phyloP scores from a whole-genome alignment of 441 rosid genomes.

The Adansonia gregorii region DNA sequence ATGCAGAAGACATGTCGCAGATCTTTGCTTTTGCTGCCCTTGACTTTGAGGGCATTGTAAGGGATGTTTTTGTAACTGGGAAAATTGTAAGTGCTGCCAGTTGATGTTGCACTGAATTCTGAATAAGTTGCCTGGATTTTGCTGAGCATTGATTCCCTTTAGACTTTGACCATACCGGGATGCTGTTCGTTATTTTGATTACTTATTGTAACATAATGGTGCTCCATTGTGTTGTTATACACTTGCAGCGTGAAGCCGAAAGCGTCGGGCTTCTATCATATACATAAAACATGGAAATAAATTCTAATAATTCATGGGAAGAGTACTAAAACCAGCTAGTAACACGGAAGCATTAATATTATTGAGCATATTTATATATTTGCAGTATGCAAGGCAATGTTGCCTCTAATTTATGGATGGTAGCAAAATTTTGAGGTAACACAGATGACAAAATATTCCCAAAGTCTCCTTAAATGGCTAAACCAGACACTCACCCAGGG shows the following conservation, averaged over 20 bases:
- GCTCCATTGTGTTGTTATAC: neutral
- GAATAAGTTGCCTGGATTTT: constrained; percentile 42
- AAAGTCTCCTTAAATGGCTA: neutral
- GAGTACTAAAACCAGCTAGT: neutral
- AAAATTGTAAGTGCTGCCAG: constrained; percentile 30
- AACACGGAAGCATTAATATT: too few relatives aligned
- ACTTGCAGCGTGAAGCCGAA: neutral
- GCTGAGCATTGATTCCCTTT: constrained; percentile 15
- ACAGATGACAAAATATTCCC: neutral
- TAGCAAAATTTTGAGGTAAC: neutral
- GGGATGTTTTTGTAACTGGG: constrained; percentile 29
- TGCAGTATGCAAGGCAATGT: neutral
- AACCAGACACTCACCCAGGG: neutral
- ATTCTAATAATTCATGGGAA: neutral
- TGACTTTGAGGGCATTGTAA: constrained; percentile 23
- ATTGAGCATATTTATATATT: neutral
- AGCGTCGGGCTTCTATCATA: neutral
- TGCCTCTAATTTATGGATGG: neutral
- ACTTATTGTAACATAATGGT: neutral
- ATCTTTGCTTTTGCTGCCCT: constrained; percentile 28
- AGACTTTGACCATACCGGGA: neutral
- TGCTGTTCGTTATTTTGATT: neutral
- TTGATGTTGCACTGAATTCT: constrained; percentile 28
- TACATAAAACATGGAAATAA: neutral
- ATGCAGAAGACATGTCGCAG: constrained; percentile 39